A percentile compares a stretch with the other conserved stretches of the same genome.
phyloP scores from a whole-genome alignment of 352 stramenopile species.

The Phytophthora foliorum region DNA sequence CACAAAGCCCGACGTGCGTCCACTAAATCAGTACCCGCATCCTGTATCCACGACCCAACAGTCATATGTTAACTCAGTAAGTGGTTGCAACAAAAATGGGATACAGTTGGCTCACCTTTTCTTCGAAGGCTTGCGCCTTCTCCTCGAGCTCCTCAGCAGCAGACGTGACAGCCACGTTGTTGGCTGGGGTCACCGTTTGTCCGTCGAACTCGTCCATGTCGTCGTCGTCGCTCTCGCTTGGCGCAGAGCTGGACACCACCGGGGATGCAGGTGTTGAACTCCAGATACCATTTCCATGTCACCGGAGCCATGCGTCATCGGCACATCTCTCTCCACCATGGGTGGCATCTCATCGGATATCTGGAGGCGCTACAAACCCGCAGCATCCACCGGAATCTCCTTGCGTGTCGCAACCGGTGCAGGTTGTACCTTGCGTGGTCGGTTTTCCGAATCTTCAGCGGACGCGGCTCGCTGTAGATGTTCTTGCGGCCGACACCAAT shows the following conservation, averaged over 20 bases:
- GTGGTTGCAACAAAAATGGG: background rate
- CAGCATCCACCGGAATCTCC: slow-evolving; percentile 3
- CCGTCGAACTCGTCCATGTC: slow-evolving; percentile 8
- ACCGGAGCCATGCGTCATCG: background rate
- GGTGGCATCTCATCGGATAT: background rate
- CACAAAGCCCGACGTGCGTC: background rate
- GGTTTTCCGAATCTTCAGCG: slow-evolving; percentile 6
- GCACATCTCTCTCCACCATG: background rate
- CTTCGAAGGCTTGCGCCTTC: slow-evolving; percentile 3
- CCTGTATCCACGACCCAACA: slow-evolving; percentile 19
- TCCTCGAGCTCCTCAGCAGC: slow-evolving; percentile 9
- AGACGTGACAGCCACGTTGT: slow-evolving; percentile 7
- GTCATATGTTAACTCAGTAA: slow-evolving; percentile 7
- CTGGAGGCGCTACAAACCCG: background rate
- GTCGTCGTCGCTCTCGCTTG: background rate
- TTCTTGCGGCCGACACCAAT: slow-evolving; percentile 1
- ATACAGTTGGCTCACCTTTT: slow-evolving; percentile 6
- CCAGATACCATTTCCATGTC: background rate
- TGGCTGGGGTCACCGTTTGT: background rate
- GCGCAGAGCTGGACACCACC: background rate
- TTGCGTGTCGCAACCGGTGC: background rate
- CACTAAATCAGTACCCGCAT: slow-evolving; percentile 1
- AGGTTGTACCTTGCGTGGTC: background rate
- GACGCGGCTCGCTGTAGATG: slow-evolving; percentile 6
- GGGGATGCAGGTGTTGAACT: background rate